Evolutionary conservation across 345 rosid genomes (phyloP).

Genomic region (Laguncularia racemosa): DNA sequence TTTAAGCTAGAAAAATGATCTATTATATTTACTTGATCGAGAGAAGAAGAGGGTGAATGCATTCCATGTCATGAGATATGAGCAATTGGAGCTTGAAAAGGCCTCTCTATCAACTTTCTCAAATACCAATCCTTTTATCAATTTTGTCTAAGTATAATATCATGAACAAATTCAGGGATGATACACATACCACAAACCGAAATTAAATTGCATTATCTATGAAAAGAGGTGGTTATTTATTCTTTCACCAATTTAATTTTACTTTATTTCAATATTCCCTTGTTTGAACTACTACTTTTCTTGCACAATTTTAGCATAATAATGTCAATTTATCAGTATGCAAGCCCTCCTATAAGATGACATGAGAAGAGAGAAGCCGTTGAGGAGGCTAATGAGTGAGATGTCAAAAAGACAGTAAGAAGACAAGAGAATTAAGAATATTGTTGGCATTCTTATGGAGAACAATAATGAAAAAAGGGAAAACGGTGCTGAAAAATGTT

Average conservation of each 20-base stretch:
- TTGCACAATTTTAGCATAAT: neutral
- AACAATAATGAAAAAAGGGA: slow-evolving; percentile 14
- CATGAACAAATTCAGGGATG: slow-evolving; percentile 3
- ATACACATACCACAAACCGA: slow-evolving; percentile 18
- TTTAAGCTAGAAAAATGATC: neutral
- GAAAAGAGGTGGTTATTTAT: slow-evolving; percentile 1
- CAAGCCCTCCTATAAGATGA: slow-evolving; percentile 28
- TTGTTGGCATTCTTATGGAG: slow-evolving; percentile 12
- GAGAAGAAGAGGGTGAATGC: slow-evolving; percentile 29
- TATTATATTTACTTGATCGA: slow-evolving; percentile 3
- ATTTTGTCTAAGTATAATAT: neutral
- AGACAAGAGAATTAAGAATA: slow-evolving; percentile 28
- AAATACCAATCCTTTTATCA: slow-evolving; percentile 23
- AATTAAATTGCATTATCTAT: slow-evolving; percentile 31
- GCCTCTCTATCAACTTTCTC: slow-evolving; percentile 29
- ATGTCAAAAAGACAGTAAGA: slow-evolving; percentile 21
- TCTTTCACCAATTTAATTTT: neutral
- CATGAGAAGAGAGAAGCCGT: slow-evolving; percentile 37
- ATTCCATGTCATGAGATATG: slow-evolving; percentile 61
- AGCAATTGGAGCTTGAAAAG: slow-evolving; percentile 17
- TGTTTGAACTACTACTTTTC: neutral
- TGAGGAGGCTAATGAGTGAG: slow-evolving; percentile 18
- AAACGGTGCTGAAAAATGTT: slow-evolving; percentile 7
- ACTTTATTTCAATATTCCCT: neutral
- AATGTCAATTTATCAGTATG: slow-evolving; percentile 15